Evolutionary conservation across 148 eudicot genomes (phyloP).

Genomic region (Limonium bicolor): DNA sequence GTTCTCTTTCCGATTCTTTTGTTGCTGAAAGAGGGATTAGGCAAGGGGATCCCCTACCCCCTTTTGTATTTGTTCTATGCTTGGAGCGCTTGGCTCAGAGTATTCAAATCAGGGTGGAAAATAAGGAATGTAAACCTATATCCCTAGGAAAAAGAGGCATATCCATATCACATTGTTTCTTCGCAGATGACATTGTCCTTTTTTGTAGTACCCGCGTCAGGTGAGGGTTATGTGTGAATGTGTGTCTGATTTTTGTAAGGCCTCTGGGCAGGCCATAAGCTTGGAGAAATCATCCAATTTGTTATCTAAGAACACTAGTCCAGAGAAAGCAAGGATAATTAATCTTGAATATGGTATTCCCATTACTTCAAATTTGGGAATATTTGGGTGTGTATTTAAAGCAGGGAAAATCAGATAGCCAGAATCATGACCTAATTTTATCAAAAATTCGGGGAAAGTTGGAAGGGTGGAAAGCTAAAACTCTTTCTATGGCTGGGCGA

Average conservation of each 20-base stretch:
- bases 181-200: not conserved
- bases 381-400: not conserved
- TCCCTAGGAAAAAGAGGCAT: not conserved
- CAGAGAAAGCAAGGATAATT: not conserved
- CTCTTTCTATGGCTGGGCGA: not conserved
- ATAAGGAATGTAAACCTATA: not conserved
- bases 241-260: not conserved
- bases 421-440: not conserved
- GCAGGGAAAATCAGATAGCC: not conserved
- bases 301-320: not conserved
- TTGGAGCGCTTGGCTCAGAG: not conserved
- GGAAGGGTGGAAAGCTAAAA: not conserved
- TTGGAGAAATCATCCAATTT: not conserved
- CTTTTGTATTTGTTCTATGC: not conserved
- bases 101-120: not conserved
- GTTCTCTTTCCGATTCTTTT: not conserved
- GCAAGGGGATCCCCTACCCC: slow-evolving; percentile 1
- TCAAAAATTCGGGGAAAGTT: not conserved
- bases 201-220: not conserved
- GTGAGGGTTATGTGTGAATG: not conserved
- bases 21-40: not conserved
- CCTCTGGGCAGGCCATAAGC: not conserved
- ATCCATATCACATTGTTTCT: not conserved
- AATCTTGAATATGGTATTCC: not conserved
- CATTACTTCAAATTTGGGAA: not conserved